Evolutionary conservation across 1,284 basidiomycete genomes (phyloP).

Genomic region (Ceratobasidium sp.): DNA sequence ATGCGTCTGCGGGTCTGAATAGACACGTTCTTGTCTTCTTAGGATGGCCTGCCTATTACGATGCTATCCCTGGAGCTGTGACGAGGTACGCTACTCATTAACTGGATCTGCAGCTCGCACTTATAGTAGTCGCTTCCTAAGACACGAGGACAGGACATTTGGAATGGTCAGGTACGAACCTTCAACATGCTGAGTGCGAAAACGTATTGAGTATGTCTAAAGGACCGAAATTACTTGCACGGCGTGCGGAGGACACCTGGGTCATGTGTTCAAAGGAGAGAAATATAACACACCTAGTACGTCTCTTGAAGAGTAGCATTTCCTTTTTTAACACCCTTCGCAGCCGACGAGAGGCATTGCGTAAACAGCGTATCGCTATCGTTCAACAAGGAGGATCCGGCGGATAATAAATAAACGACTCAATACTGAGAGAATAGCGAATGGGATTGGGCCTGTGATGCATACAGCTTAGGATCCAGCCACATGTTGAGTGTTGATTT

Average conservation of each 20-base stretch:
- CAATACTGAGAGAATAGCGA: background rate
- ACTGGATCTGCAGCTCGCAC: constrained; percentile 55
- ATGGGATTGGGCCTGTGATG: background rate
- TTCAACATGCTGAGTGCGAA: background rate
- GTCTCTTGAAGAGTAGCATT: constrained; percentile 48
- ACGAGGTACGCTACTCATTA: constrained; percentile 54
- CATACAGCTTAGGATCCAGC: background rate
- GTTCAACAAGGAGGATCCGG: constrained; percentile 68
- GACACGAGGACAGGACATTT: constrained; percentile 68
- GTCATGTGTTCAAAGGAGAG: constrained; percentile 83
- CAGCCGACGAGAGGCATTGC: constrained; percentile 87
- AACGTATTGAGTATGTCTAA: background rate
- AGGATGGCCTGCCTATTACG: constrained; percentile 96
- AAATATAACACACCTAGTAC: constrained; percentile 69
- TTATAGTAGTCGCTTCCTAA: constrained; percentile 51
- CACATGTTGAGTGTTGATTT: background rate
- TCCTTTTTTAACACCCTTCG: constrained; percentile 23
- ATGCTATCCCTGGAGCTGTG: constrained; percentile 93
- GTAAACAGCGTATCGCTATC: constrained; percentile 90
- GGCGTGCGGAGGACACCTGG: constrained; percentile 89
- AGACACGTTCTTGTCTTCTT: background rate
- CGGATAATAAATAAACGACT: constrained; percentile 16
- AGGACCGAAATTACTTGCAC: constrained; percentile 82
- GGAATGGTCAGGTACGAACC: constrained; percentile 59
- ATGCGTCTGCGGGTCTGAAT: background rate